These are phyloP conservation scores for Pseudocercospora fuligena DNA, from an alignment of 2,329 filamentous ascomycete species.

Conservation along the genomic window DNA sequence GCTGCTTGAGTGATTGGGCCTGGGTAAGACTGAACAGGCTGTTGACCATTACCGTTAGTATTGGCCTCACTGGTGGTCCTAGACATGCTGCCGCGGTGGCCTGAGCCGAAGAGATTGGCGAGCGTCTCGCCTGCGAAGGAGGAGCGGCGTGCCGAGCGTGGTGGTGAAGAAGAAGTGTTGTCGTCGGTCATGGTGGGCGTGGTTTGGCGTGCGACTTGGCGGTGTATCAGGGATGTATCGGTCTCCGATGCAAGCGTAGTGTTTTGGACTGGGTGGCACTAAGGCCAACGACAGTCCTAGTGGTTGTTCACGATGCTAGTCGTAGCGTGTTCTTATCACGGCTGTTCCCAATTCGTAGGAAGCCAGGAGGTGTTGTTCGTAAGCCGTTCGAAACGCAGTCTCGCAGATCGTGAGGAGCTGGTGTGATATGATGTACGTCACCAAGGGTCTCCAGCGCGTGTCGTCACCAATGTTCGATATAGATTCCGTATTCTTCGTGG, in stretches of 20 bases:
- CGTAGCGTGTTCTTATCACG: constrained; percentile 2
- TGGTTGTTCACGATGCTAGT: constrained; percentile 12
- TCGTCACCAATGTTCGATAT: constrained; percentile 5
- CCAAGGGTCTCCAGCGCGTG: neutral
- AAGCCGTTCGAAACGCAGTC: constrained; percentile 10
- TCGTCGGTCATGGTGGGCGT: constrained; percentile 30
- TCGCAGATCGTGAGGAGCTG: constrained; percentile 9
- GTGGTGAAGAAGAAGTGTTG: constrained; percentile 22
- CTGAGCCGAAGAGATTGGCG: constrained; percentile 53
- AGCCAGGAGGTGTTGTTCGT: neutral
- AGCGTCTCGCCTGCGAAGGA: constrained; percentile 56
- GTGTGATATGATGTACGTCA: neutral
- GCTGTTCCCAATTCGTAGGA: neutral
- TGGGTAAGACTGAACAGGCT: constrained; percentile 40
- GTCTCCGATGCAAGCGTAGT: neutral
- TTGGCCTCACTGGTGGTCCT: constrained; percentile 39
- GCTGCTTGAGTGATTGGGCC: constrained; percentile 56
- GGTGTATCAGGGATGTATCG: constrained; percentile 6
- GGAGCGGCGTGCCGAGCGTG: constrained; percentile 47
- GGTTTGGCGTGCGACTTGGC: neutral
- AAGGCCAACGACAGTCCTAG: constrained; percentile 20
- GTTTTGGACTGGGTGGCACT: constrained; percentile 19
- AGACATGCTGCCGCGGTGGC: constrained; percentile 32
- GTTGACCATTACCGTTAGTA: constrained; percentile 27
- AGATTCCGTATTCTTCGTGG: neutral